phyloP scores from a whole-genome alignment of 2,329 filamentous ascomycete species.

The Aspergillus brunneoviolaceus region DNA sequence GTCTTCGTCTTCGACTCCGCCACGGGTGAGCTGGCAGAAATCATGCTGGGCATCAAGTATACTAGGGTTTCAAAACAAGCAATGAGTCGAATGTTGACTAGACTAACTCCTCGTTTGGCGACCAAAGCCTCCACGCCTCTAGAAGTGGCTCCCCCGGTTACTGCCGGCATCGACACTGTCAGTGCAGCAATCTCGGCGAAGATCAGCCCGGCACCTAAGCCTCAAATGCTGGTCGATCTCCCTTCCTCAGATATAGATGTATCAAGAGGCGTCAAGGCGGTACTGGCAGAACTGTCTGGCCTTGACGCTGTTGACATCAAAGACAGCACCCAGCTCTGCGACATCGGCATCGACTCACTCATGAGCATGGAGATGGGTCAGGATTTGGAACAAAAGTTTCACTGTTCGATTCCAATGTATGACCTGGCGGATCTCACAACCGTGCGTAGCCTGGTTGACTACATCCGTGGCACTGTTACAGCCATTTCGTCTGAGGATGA shows the following conservation, averaged over 20 bases:
- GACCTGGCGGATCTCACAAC: conserved; percentile 30
- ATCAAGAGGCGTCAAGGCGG: background rate
- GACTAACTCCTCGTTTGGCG: background rate
- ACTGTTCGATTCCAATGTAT: conserved; percentile 25
- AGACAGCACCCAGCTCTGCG: conserved; percentile 37
- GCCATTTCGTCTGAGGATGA: background rate
- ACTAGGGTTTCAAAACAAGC: conserved; percentile 18
- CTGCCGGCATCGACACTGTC: background rate
- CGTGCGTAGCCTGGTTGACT: conserved; percentile 27
- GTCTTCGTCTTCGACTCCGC: conserved; percentile 32
- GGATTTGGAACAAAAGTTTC: conserved; percentile 44
- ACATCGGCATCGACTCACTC: conserved; percentile 23
- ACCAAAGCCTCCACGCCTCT: background rate
- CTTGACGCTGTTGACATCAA: conserved; percentile 37
- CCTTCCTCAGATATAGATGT: background rate
- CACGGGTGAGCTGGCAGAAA: conserved; percentile 21
- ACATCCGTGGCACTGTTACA: conserved; percentile 11
- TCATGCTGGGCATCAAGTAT: conserved; percentile 32
- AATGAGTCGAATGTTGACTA: conserved; percentile 15
- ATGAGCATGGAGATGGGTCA: conserved; percentile 50
- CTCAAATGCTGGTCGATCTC: background rate
- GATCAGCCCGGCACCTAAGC: too few relatives aligned
- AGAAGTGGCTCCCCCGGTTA: background rate
- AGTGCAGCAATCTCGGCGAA: background rate
- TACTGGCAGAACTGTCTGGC: conserved; percentile 3